phyloP scores from a whole-genome alignment of 805 yeast genomes.

The Blastobotrys parvus region DNA sequence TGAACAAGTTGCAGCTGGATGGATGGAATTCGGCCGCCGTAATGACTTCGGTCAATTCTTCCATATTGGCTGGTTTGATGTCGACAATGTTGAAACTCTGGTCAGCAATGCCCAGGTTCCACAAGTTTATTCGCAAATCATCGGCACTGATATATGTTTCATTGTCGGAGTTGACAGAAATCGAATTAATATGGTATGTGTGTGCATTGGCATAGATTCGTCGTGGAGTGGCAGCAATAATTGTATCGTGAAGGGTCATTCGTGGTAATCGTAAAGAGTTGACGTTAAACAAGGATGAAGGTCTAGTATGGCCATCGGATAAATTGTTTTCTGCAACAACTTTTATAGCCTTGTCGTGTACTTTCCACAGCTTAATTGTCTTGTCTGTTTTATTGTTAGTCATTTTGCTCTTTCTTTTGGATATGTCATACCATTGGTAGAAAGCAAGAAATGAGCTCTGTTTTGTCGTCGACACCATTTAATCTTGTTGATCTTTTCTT shows the following conservation, averaged over 20 bases:
- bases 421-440: no score
- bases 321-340: slow-evolving; percentile 88
- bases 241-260: slow-evolving; percentile 87
- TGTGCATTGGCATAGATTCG: slow-evolving; percentile 91
- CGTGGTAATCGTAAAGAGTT: slow-evolving; percentile 67
- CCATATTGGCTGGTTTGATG: slow-evolving; percentile 97
- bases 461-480: slow-evolving; percentile 90
- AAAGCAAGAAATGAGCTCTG: slow-evolving; percentile 80
- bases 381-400: no score
- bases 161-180: slow-evolving; percentile 88
- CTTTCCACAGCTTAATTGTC: slow-evolving; percentile 97
- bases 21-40: slow-evolving; percentile 98
- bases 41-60: slow-evolving; percentile 95
- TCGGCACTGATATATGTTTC: slow-evolving; percentile 92
- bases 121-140: slow-evolving; percentile 87
- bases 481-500: slow-evolving; percentile 95
- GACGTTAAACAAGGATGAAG: slow-evolving; percentile 20
- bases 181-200: slow-evolving; percentile 95
- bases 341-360: slow-evolving; percentile 83
- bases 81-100: slow-evolving; percentile 96
- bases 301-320: slow-evolving; percentile 33
- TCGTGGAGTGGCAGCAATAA: slow-evolving; percentile 91
- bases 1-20: slow-evolving; percentile 78
- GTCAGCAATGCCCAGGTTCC: slow-evolving; percentile 92
- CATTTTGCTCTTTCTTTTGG: no score